Percentiles rank a stretch among this genome's conserved stretches.
Conservation (phyloP, 768 basidiomycete genomes). For the Russula brevipes region DNA sequence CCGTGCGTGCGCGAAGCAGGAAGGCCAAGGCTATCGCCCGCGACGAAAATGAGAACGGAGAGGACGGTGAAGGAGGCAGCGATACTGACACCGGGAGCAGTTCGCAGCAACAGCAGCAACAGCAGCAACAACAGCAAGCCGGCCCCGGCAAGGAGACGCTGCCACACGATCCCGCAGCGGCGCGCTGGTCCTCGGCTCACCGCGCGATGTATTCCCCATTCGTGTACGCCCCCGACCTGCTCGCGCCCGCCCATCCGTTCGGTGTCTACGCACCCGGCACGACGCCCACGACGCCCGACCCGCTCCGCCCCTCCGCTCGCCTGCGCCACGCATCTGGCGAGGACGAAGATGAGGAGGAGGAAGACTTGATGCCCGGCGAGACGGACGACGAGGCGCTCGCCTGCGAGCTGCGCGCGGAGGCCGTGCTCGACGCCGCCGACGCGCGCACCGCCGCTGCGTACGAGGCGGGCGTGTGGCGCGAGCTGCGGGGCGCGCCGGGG, state of each 20-base stretch:
- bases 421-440: slow-evolving; percentile 38
- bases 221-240: slow-evolving; percentile 32
- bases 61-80: neutral
- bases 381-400: slow-evolving; percentile 37
- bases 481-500: neutral
- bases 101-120: neutral
- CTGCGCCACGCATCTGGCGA: neutral
- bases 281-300: neutral
- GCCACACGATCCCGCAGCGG: too few species aligned
- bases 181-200: slow-evolving; percentile 24
- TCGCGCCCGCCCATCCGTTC: slow-evolving; percentile 23
- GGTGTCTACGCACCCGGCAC: slow-evolving; percentile 28
- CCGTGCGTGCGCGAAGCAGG: slow-evolving; percentile 3
- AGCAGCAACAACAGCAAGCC: neutral
- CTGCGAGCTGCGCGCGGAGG: slow-evolving; percentile 43
- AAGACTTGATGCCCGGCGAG: slow-evolving; percentile 27
- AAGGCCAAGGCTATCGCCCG: slow-evolving; percentile 9
- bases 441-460: slow-evolving; percentile 30
- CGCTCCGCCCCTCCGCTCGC: too few species aligned
- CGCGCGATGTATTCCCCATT: slow-evolving; percentile 37
- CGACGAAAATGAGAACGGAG: slow-evolving; percentile 9
- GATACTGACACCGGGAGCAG: slow-evolving; percentile 20
- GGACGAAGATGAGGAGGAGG: neutral
- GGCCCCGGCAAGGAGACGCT: neutral
- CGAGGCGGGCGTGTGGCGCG: slow-evolving; percentile 42